phyloP scores from a whole-genome alignment of 306 rosid species.

The Quercus wislizeni region DNA sequence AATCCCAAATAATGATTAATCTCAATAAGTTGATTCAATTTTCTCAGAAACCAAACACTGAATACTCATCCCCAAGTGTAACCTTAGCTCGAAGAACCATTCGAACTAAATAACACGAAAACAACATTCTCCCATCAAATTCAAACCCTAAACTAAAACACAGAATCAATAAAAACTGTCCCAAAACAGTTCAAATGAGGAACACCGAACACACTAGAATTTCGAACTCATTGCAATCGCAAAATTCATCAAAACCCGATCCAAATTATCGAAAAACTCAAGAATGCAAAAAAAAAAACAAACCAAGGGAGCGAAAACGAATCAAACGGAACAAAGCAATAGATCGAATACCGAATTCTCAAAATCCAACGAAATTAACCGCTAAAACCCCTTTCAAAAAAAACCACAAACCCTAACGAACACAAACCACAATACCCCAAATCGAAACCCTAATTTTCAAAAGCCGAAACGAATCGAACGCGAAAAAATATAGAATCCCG shows the following conservation, averaged over 20 bases:
- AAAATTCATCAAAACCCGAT: constrained; percentile 25
- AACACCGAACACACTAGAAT: constrained; percentile 22
- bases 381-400: constrained; percentile 57
- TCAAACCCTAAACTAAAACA: constrained; percentile 14
- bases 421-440: constrained; percentile 30
- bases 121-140: constrained; percentile 11
- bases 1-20: constrained; percentile 6
- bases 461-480: constrained; percentile 40
- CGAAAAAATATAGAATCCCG: constrained; percentile 9
- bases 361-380: constrained; percentile 27
- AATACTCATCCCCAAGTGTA: not conserved
- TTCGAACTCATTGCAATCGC: constrained; percentile 24
- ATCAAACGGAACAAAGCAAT: constrained; percentile 29
- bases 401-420: constrained; percentile 33
- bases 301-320: constrained; percentile 21
- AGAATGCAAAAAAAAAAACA: constrained; percentile 16
- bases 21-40: not conserved
- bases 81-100: constrained; percentile 15
- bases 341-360: constrained; percentile 64
- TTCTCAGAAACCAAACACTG: constrained; percentile 20
- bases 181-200: constrained; percentile 32
- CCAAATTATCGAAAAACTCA: constrained; percentile 15
- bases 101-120: constrained; percentile 2
- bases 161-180: constrained; percentile 24
- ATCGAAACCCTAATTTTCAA: constrained; percentile 44